Percentiles rank a stretch among this genome's conserved stretches.
Conservation (phyloP, 768 basidiomycete genomes). For the Leccinum variicolor region DNA sequence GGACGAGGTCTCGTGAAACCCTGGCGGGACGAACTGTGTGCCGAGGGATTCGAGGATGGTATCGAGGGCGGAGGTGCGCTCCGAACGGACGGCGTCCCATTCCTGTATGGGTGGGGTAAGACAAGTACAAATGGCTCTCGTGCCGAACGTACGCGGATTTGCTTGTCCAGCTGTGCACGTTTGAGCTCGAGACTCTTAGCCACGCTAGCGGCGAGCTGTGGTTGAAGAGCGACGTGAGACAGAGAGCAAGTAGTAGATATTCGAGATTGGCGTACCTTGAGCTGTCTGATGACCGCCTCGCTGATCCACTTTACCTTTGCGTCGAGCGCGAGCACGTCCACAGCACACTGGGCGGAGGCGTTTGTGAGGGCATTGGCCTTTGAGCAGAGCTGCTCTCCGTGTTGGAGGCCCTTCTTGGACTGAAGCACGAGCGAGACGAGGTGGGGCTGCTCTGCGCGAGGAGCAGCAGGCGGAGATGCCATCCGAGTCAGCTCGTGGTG, state of each 20-base stretch:
- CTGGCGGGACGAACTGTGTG: slow-evolving; percentile 69
- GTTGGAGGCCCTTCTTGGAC: slow-evolving; percentile 79
- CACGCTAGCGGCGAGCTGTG: slow-evolving; percentile 66
- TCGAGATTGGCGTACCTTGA: slow-evolving; percentile 49
- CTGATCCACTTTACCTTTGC: slow-evolving; percentile 79
- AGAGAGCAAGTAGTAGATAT: fast-evolving
- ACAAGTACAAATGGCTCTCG: background rate
- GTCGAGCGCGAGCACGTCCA: slow-evolving; percentile 74
- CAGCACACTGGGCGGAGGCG: slow-evolving; percentile 58
- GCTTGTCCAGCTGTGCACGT: slow-evolving; percentile 54
- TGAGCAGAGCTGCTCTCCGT: slow-evolving; percentile 73
- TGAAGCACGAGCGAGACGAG: slow-evolving; percentile 74
- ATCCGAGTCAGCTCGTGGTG: slow-evolving; percentile 4
- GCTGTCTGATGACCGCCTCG: slow-evolving; percentile 70
- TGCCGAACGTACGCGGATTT: slow-evolving; percentile 51
- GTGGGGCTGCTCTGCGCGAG: slow-evolving; percentile 47
- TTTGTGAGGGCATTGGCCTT: slow-evolving; percentile 62
- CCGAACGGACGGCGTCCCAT: slow-evolving; percentile 65
- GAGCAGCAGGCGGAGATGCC: slow-evolving; percentile 16
- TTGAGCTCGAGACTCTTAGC: slow-evolving; percentile 75
- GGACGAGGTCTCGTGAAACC: slow-evolving; percentile 63
- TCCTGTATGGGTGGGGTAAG: slow-evolving; percentile 42
- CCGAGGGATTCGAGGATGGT: slow-evolving; percentile 69
- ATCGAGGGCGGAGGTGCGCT: slow-evolving; percentile 64
- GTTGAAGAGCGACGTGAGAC: background rate